Percentiles rank a stretch among this genome's conserved stretches.
Evolutionary conservation across 2,329 filamentous ascomycete species (phyloP).

Genomic region (Colletotrichum cereale): DNA sequence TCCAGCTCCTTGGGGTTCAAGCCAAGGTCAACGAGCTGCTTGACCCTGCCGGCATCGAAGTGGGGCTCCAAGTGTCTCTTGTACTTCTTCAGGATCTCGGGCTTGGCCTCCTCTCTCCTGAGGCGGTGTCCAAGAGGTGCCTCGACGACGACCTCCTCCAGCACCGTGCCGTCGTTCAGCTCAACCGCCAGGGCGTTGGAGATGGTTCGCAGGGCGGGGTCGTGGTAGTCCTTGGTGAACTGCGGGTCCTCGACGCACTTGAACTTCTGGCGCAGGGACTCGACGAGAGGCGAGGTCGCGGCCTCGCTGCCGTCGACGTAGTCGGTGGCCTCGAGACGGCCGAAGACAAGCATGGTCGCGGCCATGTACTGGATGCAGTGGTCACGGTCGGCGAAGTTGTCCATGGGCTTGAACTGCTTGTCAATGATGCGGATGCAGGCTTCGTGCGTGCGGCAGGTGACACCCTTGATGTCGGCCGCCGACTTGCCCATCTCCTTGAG

Average conservation of each 20-base stretch:
- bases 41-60: conserved; percentile 80
- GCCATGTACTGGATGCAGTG: conserved; percentile 99
- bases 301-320: conserved; percentile 95
- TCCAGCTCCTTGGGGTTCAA: conserved; percentile 82
- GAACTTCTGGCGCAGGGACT: conserved; percentile 93
- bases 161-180: conserved; percentile 91
- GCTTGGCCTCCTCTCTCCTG: conserved; percentile 95
- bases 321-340: conserved; percentile 92
- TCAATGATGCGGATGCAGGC: conserved; percentile 99
- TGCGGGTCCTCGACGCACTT: conserved; percentile 95
- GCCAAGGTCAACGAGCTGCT: conserved; percentile 85
- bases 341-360: conserved; percentile 93
- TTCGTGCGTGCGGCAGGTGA: conserved; percentile 97
- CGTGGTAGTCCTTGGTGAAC: conserved; percentile 96
- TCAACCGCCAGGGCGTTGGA: conserved; percentile 96
- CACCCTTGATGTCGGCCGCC: conserved; percentile 90
- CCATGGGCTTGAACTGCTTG: conserved; percentile 99
- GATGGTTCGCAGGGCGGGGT: conserved; percentile 93
- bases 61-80: conserved; percentile 91
- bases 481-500: conserved; percentile 89
- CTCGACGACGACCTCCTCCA: conserved; percentile 93
- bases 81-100: conserved; percentile 95
- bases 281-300: conserved; percentile 88
- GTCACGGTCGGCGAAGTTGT: conserved; percentile 99
- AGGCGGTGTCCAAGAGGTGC: conserved; percentile 93